Evolutionary conservation across 805 yeast species (phyloP), one percentile per base, ranked within the genome.

Genomic region (Candida hispaniensis): DNA sequence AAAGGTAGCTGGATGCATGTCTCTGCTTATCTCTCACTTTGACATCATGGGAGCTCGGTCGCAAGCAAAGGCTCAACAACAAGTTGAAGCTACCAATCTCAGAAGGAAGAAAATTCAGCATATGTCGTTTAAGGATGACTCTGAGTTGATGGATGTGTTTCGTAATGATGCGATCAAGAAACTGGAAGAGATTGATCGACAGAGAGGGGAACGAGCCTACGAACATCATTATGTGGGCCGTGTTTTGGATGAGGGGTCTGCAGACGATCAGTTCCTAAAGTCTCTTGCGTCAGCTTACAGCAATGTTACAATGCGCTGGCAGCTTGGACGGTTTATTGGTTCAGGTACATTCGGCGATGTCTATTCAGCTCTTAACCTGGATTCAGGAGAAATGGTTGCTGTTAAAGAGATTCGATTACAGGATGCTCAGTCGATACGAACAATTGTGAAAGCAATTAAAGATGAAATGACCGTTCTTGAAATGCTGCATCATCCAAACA

Each of bases 1-100:
- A 34, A 83, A 82, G 50, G 94, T 91, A 28, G 93, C 96, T 1
- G 80, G 93, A 1, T 85, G 96, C 58, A 82, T 91, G 85, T 76
- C 96, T 2, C 62, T 91, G 34, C 63, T 91, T 41, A 88, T 91
- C 43, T 82, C 95, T 0, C 97, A 91, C 59, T 91, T 91, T 51
- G 98, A 91, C 58, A 85, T 91, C 34, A 91, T 88, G 95, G 97
- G 97, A 30, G 96, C 96, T 0, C 69, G 97, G 49, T 79, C 94
- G 1, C 77, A 73, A 47, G 58, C 57, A 21, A 63, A 67, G 46
- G 64, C 69, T 47, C 62, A 71, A 56, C 59, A 67, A 49, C 46
- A 63, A 69, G 32, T 67, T 64, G 49, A 49, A 44, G 28, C 45
- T 38, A 32, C 36, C 2, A 20, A 20, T 6, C 34, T 60, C 44